Evolutionary conservation across 371 early-diverging fungal genomes (phyloP), one percentile per base, ranked within the genome.

Genomic region (Zychaea mexicana): DNA sequence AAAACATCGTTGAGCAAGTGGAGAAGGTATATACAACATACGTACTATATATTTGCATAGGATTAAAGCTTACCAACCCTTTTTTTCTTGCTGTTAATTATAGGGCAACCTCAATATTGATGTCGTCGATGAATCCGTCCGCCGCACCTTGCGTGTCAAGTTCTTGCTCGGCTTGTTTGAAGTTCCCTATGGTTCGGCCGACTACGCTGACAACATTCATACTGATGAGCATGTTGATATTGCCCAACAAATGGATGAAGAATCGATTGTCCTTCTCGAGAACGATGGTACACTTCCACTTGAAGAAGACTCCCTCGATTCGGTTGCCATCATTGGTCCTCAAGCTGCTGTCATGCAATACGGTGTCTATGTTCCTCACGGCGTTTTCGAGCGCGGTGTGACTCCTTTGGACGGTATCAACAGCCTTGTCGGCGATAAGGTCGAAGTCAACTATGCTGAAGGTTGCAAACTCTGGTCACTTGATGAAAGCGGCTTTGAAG

Each of bases 301-400:
- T 0, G 42, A 74, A 1, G 60, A 57, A 22, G 31, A 56, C 12
- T 42, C 53, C 2, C 59, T 57, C 26, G 49, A 57, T 9, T 68
- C 67, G 13, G 60, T 84, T 71, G 81, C 81, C 19, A 65, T 84
- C 15, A 74, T 83, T 60, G 85, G 85, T 6, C 70, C 71, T 38
- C 81, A 84, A 59, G 82, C 84, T 4, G 64, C 26, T 26, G 65
- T 69, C 6, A 64, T 69, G 69, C 69, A 69, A 52, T 69, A 69
- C 30, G 60, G 61, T 13, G 69, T 60, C 24, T 69, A 69, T 36
- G 57, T 60, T 12, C 55, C 57, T 6, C 61, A 61, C 28, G 70
- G 70, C 17, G 53, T 17, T 1, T 69, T 65, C 39, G 62, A 60
- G 5, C 70, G 70, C 21, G 65, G 70, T 32, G 61, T 69, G 8